These are phyloP conservation scores for Fusarium palustre DNA, from an alignment of 2,329 filamentous ascomycete species.

Conservation along the genomic window DNA sequence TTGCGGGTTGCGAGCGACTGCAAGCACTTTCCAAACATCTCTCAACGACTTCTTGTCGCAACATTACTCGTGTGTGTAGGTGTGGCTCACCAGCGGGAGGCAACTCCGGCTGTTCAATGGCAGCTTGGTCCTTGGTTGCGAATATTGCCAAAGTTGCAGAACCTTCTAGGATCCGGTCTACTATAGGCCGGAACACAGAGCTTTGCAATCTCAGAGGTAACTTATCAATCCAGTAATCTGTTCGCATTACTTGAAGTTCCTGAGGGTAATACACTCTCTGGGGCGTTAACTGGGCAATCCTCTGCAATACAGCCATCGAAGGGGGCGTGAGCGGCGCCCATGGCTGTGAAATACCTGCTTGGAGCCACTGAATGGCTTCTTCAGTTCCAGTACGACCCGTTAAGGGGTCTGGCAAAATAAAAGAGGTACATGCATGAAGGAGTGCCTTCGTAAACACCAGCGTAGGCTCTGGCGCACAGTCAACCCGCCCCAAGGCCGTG, in stretches of 20 bases:
- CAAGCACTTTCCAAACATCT: constrained; percentile 20
- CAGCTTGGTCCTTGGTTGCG: constrained; percentile 24
- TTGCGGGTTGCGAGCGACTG: constrained; percentile 8
- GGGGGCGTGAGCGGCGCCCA: constrained; percentile 54
- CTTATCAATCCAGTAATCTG: constrained; percentile 47
- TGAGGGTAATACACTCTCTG: constrained; percentile 53
- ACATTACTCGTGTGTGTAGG: constrained; percentile 31
- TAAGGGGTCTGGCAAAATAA: constrained; percentile 66
- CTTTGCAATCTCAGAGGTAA: constrained; percentile 51
- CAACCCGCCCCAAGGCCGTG: constrained; percentile 63
- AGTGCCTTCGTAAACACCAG: constrained; percentile 67
- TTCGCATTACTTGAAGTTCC: constrained; percentile 51
- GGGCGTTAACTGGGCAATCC: constrained; percentile 47
- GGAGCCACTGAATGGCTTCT: constrained; percentile 64
- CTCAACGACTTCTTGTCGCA: constrained; percentile 36
- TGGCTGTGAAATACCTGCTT: constrained; percentile 63
- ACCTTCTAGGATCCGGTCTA: constrained; percentile 47
- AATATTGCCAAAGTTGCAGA: constrained; percentile 48
- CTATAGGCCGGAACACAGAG: constrained; percentile 51
- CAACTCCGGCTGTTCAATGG: constrained; percentile 5
- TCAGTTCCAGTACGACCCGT: constrained; percentile 71
- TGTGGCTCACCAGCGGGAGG: constrained; percentile 29
- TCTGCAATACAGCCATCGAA: constrained; percentile 14
- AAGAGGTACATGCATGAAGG: constrained; percentile 71
- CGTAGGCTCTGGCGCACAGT: constrained; percentile 67